Percentiles rank a stretch among this genome's conserved stretches.
phyloP scores from a whole-genome alignment of 2,329 filamentous ascomycete genomes.

The Zymoseptoria crescenta region DNA sequence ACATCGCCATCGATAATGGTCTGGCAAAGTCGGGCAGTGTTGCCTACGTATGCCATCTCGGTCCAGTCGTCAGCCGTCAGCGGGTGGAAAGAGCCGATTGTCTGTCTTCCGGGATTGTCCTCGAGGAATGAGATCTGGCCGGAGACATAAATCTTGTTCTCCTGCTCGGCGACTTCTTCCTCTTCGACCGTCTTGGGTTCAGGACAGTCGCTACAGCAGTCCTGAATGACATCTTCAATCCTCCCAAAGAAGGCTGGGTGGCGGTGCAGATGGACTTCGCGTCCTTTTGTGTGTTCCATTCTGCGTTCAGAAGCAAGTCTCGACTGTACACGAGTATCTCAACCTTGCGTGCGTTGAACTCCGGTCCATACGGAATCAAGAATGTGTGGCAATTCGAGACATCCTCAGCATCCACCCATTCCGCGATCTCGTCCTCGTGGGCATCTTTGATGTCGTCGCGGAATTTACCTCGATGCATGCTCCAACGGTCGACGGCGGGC shows the following conservation, averaged over 20 bases:
- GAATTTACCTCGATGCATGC: slow-evolving; percentile 37
- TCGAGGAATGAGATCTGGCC: slow-evolving; percentile 67
- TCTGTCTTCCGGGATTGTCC: slow-evolving; percentile 73
- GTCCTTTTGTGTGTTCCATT: slow-evolving; percentile 74
- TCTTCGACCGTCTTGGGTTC: slow-evolving; percentile 62
- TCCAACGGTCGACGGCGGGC: slow-evolving; percentile 44
- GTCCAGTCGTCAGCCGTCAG: slow-evolving; percentile 80
- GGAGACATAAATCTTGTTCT: slow-evolving; percentile 67
- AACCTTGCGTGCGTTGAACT: slow-evolving; percentile 56
- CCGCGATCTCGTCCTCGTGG: slow-evolving; percentile 72
- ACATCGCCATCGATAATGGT: slow-evolving; percentile 70
- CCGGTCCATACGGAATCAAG: slow-evolving; percentile 58
- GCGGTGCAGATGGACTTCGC: slow-evolving; percentile 70
- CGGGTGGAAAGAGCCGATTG: slow-evolving; percentile 67
- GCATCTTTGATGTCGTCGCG: slow-evolving; percentile 67
- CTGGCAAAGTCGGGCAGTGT: slow-evolving; percentile 68
- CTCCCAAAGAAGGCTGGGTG: slow-evolving; percentile 81
- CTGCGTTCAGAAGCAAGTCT: slow-evolving; percentile 73
- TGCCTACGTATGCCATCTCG: slow-evolving; percentile 81
- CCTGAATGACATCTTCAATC: slow-evolving; percentile 63
- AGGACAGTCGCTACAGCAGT: slow-evolving; percentile 78
- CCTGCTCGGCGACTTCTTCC: slow-evolving; percentile 60
- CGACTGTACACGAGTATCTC: slow-evolving; percentile 76
- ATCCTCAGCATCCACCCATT: slow-evolving; percentile 72
- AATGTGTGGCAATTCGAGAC: slow-evolving; percentile 66